Percentiles rank a stretch among this genome's conserved stretches.
phyloP scores from a whole-genome alignment of 352 stramenopile genomes.

The Paralagenidium karlingii region DNA sequence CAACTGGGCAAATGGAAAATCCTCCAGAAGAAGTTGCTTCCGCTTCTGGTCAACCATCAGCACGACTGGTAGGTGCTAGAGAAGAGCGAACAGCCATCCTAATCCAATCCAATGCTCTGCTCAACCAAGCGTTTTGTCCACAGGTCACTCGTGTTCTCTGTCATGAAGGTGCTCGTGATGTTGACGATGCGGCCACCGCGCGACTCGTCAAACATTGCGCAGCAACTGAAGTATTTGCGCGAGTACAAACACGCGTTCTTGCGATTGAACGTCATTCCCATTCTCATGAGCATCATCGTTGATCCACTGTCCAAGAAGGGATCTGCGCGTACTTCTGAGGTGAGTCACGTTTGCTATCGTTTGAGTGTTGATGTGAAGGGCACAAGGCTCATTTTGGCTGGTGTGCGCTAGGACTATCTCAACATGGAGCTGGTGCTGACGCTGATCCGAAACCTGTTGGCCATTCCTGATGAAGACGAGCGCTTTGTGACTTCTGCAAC shows the following conservation, averaged over 20 bases:
- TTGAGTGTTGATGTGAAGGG: not conserved
- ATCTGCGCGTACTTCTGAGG: slow-evolving; percentile 29
- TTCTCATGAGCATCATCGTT: slow-evolving; percentile 79
- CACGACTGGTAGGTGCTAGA: slow-evolving; percentile 41
- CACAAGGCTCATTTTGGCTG: not conserved
- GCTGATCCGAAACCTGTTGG: slow-evolving; percentile 70
- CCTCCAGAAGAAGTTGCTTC: slow-evolving; percentile 80
- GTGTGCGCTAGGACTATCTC: slow-evolving; percentile 37
- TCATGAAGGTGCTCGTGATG: slow-evolving; percentile 85
- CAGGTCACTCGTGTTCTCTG: slow-evolving; percentile 75
- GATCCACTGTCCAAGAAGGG: slow-evolving; percentile 62
- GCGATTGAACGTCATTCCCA: slow-evolving; percentile 41
- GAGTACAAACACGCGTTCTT: slow-evolving; percentile 83
- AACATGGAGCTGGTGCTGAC: slow-evolving; percentile 84
- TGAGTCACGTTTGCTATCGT: slow-evolving; percentile 1
- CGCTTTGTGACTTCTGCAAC: slow-evolving; percentile 73
- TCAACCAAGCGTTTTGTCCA: too few species aligned
- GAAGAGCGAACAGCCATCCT: not conserved
- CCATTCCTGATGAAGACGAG: slow-evolving; percentile 69
- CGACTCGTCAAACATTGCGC: slow-evolving; percentile 65
- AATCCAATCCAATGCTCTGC: not conserved
- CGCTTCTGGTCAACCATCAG: slow-evolving; percentile 76
- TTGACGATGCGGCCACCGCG: slow-evolving; percentile 75
- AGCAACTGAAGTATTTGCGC: slow-evolving; percentile 69
- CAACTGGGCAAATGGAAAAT: slow-evolving; percentile 81